These are phyloP conservation scores for Ambrosiella beaveri DNA, from an alignment of 2,329 filamentous ascomycete species.

Conservation along the genomic window DNA sequence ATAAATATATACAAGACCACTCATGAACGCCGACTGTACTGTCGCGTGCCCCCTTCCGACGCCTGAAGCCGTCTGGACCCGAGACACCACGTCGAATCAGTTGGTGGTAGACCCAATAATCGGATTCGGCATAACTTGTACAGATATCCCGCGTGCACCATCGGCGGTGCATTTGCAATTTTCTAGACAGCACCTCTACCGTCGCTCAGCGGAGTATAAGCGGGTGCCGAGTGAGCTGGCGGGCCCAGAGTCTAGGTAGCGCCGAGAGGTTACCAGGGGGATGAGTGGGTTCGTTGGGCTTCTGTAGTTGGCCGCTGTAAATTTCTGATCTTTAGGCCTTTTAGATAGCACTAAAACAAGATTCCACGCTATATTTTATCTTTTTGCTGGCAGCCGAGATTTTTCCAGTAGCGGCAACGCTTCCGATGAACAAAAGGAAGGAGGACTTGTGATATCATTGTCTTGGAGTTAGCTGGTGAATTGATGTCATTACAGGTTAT, in stretches of 20 bases:
- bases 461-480: too few relatives aligned
- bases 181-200: conserved; percentile 6
- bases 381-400: too few relatives aligned
- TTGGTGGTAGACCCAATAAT: neutral
- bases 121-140: neutral
- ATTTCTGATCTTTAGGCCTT: too few relatives aligned
- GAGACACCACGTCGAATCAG: neutral
- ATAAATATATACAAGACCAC: neutral
- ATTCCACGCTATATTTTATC: too few relatives aligned
- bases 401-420: too few relatives aligned
- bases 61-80: neutral
- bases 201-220: conserved; percentile 2
- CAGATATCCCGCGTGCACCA: neutral
- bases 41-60: neutral
- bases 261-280: neutral
- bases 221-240: neutral
- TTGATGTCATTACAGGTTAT: too few relatives aligned
- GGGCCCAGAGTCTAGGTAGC: neutral
- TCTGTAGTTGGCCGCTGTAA: too few relatives aligned
- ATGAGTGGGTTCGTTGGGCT: neutral
- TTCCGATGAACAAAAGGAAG: too few relatives aligned
- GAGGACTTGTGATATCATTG: too few relatives aligned
- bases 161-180: neutral
- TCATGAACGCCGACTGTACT: neutral
- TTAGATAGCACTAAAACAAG: too few relatives aligned